Conservation (phyloP, 192 early-diverging fungal species). For the Gigaspora rosea region DNA sequence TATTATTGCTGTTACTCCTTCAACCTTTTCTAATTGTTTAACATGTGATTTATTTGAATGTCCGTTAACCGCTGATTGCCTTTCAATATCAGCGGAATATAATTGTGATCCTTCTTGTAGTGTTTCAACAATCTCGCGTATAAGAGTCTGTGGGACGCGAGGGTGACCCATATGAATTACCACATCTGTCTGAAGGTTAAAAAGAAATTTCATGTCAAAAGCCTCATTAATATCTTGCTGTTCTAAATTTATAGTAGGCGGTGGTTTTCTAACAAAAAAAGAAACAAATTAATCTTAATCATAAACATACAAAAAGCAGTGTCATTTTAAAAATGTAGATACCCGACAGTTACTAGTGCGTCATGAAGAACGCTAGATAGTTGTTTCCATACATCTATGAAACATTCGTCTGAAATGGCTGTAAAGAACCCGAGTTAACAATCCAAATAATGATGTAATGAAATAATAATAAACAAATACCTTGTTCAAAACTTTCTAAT, state of each 20-base stretch:
- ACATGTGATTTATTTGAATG: background rate
- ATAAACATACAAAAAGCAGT: background rate
- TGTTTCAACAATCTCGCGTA: constrained; percentile 57
- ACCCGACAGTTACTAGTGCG: constrained; percentile 62
- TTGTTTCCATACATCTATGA: constrained; percentile 52
- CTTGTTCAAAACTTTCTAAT: constrained; percentile 45
- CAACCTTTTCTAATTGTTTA: constrained; percentile 28
- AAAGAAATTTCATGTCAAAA: constrained; percentile 73
- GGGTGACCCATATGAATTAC: constrained; percentile 66
- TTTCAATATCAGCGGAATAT: constrained; percentile 41
- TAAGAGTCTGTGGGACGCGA: constrained; percentile 59
- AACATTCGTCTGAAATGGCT: constrained; percentile 58
- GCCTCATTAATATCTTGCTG: constrained; percentile 67
- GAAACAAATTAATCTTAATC: background rate
- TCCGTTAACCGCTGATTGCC: constrained; percentile 19
- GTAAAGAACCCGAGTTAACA: background rate
- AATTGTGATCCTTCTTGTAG: constrained; percentile 55
- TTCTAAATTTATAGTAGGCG: constrained; percentile 55
- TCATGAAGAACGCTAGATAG: constrained; percentile 65
- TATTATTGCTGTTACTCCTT: constrained; percentile 57
- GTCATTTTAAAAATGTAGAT: constrained; percentile 4
- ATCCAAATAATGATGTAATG: constrained; percentile 17
- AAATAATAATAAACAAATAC: constrained; percentile 22
- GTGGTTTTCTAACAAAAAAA: constrained; percentile 46
- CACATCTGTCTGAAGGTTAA: constrained; percentile 64